phyloP scores from a whole-genome alignment of 139 green algal genomes.

The Spirogloea muscicola region DNA sequence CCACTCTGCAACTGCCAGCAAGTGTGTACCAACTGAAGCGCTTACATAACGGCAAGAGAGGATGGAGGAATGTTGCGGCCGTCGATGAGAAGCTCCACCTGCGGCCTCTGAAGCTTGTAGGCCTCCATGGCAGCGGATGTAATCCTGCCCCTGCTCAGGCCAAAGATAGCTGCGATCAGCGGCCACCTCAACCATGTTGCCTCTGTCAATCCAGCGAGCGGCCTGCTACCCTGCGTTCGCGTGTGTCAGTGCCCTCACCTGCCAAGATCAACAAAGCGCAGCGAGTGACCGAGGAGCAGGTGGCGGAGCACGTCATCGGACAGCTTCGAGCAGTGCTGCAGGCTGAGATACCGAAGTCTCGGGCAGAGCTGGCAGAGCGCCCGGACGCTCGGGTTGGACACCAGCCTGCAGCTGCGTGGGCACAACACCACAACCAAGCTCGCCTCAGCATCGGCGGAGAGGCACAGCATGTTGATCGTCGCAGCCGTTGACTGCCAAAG shows the following conservation, averaged over 20 bases:
- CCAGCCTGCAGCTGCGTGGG: conserved; percentile 28
- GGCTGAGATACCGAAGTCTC: conserved; percentile 35
- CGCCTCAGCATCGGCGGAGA: no score
- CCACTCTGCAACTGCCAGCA: no score
- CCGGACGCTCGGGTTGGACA: conserved; percentile 30
- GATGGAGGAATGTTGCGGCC: no score
- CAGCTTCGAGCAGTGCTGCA: conserved; percentile 35
- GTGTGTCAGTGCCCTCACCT: conserved; percentile 8
- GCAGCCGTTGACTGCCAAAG: no score
- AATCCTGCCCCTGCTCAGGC: conserved; percentile 9
- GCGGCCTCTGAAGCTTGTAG: conserved; percentile 1
- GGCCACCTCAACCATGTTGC: no score
- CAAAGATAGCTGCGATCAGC: no score
- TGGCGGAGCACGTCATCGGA: conserved; percentile 32
- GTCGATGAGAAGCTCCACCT: conserved; percentile 28
- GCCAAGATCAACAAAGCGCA: conserved; percentile 36
- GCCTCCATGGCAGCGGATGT: conserved; percentile 6
- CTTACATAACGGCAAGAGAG: no score
- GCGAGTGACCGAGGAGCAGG: background rate
- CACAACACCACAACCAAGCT: no score
- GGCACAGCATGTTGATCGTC: no score
- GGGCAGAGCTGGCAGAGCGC: conserved; percentile 10
- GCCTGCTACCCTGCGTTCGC: background rate
- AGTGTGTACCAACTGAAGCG: no score
- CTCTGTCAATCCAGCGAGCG: no score